Conservation (phyloP, 2,329 filamentous ascomycete species). For the Phaeophleospora eucalypticola region DNA sequence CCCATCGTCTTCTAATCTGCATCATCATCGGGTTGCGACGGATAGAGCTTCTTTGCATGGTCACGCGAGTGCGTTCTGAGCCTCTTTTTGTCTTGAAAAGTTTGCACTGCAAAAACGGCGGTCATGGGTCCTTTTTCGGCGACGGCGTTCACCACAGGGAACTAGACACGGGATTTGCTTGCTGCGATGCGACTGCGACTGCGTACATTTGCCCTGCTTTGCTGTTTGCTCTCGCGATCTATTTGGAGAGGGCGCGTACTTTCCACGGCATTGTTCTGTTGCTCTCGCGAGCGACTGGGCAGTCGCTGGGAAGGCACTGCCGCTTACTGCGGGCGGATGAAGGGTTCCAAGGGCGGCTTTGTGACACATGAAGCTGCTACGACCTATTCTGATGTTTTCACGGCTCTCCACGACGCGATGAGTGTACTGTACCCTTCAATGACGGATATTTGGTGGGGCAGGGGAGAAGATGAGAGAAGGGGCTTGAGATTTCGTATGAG, state of each 20-base stretch:
- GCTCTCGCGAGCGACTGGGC: not conserved
- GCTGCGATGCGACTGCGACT: slow-evolving; percentile 9
- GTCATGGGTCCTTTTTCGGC: slow-evolving; percentile 4
- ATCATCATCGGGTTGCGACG: slow-evolving; percentile 5
- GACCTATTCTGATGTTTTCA: not conserved
- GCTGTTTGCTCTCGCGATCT: slow-evolving; percentile 8
- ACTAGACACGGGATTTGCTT: not conserved
- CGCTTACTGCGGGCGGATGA: slow-evolving; percentile 3
- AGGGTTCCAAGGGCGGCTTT: slow-evolving; percentile 6
- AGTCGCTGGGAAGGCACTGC: slow-evolving; percentile 1
- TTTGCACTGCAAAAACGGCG: slow-evolving; percentile 9
- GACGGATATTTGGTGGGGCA: slow-evolving; percentile 4
- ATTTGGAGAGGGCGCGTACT: slow-evolving; percentile 6
- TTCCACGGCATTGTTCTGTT: not conserved
- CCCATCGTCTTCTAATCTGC: slow-evolving; percentile 20
- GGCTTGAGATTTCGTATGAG: slow-evolving; percentile 4
- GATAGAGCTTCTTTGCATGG: slow-evolving; percentile 6
- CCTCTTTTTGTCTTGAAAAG: slow-evolving; percentile 9
- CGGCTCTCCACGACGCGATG: slow-evolving; percentile 9
- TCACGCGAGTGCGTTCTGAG: slow-evolving; percentile 5
- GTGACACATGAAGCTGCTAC: slow-evolving; percentile 3
- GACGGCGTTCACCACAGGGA: slow-evolving; percentile 9
- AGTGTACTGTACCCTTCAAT: slow-evolving; percentile 8
- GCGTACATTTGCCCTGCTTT: not conserved
- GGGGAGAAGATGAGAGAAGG: slow-evolving; percentile 3